Evolutionary conservation across 306 rosid species (phyloP), one percentile per base, ranked within the genome.

Genomic region (Cucumis cinereus): DNA sequence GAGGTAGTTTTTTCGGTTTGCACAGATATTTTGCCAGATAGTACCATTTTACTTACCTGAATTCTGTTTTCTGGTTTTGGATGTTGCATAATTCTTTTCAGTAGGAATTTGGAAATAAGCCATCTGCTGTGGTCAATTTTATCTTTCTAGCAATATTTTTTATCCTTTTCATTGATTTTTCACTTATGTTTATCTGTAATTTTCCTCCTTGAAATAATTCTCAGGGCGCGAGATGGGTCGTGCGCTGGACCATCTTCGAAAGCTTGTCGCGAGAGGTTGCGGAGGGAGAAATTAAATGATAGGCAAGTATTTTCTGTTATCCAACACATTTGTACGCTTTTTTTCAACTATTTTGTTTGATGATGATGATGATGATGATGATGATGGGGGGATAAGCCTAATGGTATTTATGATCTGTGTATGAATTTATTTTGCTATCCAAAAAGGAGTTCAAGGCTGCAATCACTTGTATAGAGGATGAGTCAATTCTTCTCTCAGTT

Each of bases 231-330:
- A 19, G 53, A 81, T 26, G 86, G 77, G 59, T 82, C 93, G 45
- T 85, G 84, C 77, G 16, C 83, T 78, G 83, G 84, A 80, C 83
- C 89, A 6, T 85, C 87, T 40, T 81, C 90, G n/a, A 92, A 94
- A 84, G 96, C 97, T 56, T 86, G 90, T 84, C 97, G 95, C 5
- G 99, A 92, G 90, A 92, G 82, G 80, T 76, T 89, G 91, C 87
- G 99, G 74, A 86, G 97, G 84, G 97, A 84, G 80, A 89, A 73
- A 81, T 84, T 94, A 85, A 92, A 94, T 85, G 96, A 94, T 87
- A 90, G 90, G 99, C 79, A 86, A 63, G 90, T 61, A 52, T 79
- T 9, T 35, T 36, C 12, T 10, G 28, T 43, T 6, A 43, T 55
- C 49, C 33, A 19, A 53, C 77, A 16, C 30, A 17, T 70, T 36